Percentiles rank a stretch among this genome's conserved stretches.
Conservation (phyloP, 2,329 filamentous ascomycete genomes). For the Trichoderma atroviride region DNA sequence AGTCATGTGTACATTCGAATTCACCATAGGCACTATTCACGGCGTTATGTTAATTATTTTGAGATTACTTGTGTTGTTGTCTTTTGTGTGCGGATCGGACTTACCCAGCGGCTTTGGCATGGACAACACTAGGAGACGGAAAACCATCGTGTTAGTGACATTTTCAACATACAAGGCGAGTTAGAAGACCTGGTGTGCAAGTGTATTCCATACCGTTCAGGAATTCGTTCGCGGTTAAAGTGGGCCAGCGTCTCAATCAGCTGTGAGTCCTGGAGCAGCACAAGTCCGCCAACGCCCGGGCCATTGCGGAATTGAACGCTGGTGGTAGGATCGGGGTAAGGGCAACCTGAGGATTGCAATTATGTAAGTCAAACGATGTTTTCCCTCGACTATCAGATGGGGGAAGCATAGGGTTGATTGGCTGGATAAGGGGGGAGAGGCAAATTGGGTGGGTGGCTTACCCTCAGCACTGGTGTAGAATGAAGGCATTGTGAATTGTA, state of each 20-base stretch:
- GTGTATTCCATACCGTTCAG: conserved; percentile 8
- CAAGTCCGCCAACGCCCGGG: conserved; percentile 5
- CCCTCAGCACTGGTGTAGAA: conserved; percentile 37
- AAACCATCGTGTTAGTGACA: not conserved
- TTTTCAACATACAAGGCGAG: not conserved
- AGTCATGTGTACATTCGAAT: conserved; percentile 55
- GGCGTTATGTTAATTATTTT: not conserved
- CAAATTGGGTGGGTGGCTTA: conserved; percentile 14
- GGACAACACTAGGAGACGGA: conserved; percentile 30
- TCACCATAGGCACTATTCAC: conserved; percentile 50
- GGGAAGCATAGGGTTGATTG: not conserved
- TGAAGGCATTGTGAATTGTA: conserved; percentile 23
- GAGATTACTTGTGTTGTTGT: not conserved
- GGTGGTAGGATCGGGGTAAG: conserved; percentile 12
- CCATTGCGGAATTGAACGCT: conserved; percentile 15
- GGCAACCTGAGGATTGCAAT: not conserved
- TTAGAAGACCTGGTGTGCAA: not conserved
- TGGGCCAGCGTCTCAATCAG: conserved; percentile 19
- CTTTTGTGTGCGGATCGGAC: not conserved
- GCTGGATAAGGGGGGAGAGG: not conserved
- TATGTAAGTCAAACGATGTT: not conserved
- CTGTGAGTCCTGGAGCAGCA: conserved; percentile 15
- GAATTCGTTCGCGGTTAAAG: conserved; percentile 23
- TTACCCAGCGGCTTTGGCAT: conserved; percentile 40
- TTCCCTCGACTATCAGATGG: not conserved